These are phyloP conservation scores for Clonostachys chloroleuca DNA, from an alignment of 2,329 filamentous ascomycete species.

Conservation along the genomic window DNA sequence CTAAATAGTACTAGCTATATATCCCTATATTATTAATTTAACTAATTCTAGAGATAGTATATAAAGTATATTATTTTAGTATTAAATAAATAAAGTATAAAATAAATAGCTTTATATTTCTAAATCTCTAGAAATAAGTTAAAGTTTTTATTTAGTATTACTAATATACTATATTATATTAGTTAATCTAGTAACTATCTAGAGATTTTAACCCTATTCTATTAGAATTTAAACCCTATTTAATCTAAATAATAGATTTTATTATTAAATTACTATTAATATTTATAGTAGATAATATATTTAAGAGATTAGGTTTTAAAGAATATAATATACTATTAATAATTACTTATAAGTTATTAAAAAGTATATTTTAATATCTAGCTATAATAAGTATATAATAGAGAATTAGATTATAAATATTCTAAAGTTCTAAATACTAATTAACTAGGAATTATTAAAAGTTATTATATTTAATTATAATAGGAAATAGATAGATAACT, in stretches of 20 bases:
- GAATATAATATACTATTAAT: constrained; percentile 1
- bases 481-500: not conserved
- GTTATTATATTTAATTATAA: not conserved
- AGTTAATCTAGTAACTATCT: not conserved
- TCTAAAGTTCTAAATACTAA: too few species aligned
- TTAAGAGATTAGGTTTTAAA: not conserved
- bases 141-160: not conserved
- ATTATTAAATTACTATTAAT: not conserved
- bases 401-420: too few species aligned
- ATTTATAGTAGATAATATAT: not conserved
- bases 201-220: not conserved
- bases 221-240: not conserved
- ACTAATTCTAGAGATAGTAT: not conserved
- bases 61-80: not conserved
- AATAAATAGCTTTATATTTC: not conserved
- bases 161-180: not conserved
- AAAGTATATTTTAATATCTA: not conserved
- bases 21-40: not conserved
- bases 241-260: not conserved
- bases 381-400: too few species aligned
- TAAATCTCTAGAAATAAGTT: not conserved
- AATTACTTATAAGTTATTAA: not conserved
- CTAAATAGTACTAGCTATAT: not conserved
- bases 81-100: not conserved
- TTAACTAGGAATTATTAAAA: too few species aligned